Percentiles rank a stretch among this genome's conserved stretches.
Conservation (phyloP, 441 rosid genomes). For the Macaranga tanarius region DNA sequence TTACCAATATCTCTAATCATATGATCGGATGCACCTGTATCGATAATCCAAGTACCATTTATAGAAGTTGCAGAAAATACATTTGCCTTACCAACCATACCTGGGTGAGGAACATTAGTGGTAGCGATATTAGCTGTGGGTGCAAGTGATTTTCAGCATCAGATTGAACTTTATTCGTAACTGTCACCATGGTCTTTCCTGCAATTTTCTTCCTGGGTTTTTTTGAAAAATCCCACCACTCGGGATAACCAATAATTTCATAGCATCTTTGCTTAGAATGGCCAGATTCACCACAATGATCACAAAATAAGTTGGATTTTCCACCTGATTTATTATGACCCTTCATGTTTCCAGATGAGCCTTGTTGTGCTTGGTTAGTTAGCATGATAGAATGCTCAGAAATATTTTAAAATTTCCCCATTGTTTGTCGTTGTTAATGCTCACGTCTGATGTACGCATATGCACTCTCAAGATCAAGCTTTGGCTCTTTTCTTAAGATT, state of each 20-base stretch:
- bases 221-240: not conserved
- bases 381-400: not conserved
- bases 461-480: not conserved
- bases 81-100: not conserved
- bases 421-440: no score
- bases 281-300: not conserved
- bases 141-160: not conserved
- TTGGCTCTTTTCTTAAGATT: conserved; percentile 10
- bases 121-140: not conserved
- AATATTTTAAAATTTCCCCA: not conserved
- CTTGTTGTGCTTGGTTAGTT: not conserved
- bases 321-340: no score
- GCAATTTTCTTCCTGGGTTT: not conserved
- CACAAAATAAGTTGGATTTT: not conserved
- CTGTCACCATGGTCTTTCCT: not conserved
- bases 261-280: not conserved
- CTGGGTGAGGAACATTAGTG: no score
- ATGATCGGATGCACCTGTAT: conserved; percentile 17
- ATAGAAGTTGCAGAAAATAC: not conserved
- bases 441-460: not conserved
- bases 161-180: not conserved
- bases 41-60: conserved; percentile 21
- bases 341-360: not conserved
- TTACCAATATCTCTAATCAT: conserved; percentile 4
- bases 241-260: not conserved